Conservation (phyloP, 2,329 filamentous ascomycete genomes). For the Alternaria sp. region DNA sequence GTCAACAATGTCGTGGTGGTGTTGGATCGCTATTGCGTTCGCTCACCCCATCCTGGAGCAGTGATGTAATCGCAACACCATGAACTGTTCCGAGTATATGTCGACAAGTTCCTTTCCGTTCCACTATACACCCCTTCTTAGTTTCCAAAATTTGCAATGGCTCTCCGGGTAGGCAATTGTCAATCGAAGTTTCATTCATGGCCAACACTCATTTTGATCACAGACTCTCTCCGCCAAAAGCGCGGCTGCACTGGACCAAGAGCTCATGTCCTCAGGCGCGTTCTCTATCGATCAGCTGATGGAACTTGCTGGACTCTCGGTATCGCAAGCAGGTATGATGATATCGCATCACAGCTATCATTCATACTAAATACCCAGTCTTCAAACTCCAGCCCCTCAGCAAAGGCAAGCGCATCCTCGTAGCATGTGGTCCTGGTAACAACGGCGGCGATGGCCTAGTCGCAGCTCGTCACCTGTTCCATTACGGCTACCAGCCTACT, state of each 20-base stretch:
- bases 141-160: too few relatives aligned
- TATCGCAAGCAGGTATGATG: conserved; percentile 80
- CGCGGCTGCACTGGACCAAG: conserved; percentile 87
- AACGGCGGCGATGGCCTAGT: conserved; percentile 92
- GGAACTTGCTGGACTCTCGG: conserved; percentile 92
- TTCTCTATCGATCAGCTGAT: conserved; percentile 97
- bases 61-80: conserved; percentile 46
- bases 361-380: conserved; percentile 48
- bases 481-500: conserved; percentile 89
- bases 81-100: not conserved
- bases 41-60: conserved; percentile 12
- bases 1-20: not conserved
- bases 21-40: not conserved
- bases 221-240: conserved; percentile 89
- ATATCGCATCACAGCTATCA: too few relatives aligned
- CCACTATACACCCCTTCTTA: too few relatives aligned
- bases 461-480: conserved; percentile 87
- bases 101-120: not conserved
- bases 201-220: not conserved
- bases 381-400: conserved; percentile 82
- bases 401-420: conserved; percentile 76
- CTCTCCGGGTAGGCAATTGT: too few relatives aligned
- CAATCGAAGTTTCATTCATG: not conserved
- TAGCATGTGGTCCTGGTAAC: conserved; percentile 89
- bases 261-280: conserved; percentile 87